phyloP scores from a whole-genome alignment of 768 basidiomycete species.

The Cystofilobasidium bisporidii region DNA sequence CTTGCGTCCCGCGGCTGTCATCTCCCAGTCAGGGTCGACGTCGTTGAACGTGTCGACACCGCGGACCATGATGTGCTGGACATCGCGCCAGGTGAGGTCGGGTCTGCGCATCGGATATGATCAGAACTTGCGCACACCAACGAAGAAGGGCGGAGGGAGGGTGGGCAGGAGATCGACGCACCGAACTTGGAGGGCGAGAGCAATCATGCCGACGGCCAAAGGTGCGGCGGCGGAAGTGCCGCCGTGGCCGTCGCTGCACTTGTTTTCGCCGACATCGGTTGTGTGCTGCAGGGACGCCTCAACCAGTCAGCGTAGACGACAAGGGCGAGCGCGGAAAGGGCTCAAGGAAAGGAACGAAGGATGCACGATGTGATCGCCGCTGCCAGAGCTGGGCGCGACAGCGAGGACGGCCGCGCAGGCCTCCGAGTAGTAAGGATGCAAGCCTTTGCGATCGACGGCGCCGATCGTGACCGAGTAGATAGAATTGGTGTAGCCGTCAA shows the following conservation, averaged over 20 bases:
- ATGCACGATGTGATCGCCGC: constrained; percentile 83
- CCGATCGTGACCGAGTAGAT: constrained; percentile 93
- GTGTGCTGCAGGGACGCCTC: constrained; percentile 62
- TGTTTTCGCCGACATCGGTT: constrained; percentile 77
- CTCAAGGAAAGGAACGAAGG: neutral
- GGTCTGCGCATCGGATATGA: too few species aligned
- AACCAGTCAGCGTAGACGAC: too few species aligned
- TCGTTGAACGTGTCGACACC: constrained; percentile 65
- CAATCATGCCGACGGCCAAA: constrained; percentile 86
- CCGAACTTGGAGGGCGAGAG: constrained; percentile 79
- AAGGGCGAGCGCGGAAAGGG: too few species aligned
- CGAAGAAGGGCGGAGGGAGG: constrained; percentile 12
- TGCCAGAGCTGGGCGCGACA: constrained; percentile 90
- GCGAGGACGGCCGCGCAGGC: constrained; percentile 96
- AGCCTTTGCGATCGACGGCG: constrained; percentile 83
- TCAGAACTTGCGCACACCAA: neutral
- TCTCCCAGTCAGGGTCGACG: constrained; percentile 90
- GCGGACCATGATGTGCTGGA: constrained; percentile 77
- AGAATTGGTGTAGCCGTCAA: constrained; percentile 97
- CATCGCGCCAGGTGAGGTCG: constrained; percentile 90
- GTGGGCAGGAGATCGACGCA: constrained; percentile 39
- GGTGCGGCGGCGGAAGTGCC: constrained; percentile 98
- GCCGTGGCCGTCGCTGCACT: constrained; percentile 74
- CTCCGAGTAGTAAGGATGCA: constrained; percentile 95
- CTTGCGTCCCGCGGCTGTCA: constrained; percentile 55